Conservation (phyloP, 2,329 filamentous ascomycete species). For the Fusarium pilosicola region DNA sequence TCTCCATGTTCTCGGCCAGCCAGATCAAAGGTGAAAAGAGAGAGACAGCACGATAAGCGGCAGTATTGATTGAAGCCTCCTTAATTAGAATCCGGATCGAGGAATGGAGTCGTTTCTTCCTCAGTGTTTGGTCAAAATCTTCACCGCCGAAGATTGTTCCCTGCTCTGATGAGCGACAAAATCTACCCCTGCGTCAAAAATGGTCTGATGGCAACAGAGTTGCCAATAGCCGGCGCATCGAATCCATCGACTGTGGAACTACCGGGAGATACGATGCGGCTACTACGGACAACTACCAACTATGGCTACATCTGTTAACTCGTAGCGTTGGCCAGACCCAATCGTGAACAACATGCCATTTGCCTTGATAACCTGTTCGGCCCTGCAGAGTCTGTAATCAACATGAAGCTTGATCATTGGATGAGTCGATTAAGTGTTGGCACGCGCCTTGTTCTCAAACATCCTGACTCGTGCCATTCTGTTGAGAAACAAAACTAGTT, state of each 20-base stretch:
- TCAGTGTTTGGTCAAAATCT: conserved; percentile 7
- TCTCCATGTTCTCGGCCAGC: conserved; percentile 8
- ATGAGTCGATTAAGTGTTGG: conserved; percentile 12
- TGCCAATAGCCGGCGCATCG: conserved; percentile 27
- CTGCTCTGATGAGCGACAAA: conserved; percentile 16
- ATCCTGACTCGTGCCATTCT: conserved; percentile 26
- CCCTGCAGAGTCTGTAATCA: conserved; percentile 17
- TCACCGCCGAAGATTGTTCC: conserved; percentile 31
- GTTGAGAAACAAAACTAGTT: conserved; percentile 27
- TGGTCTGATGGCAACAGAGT: conserved; percentile 36
- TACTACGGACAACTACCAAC: background rate
- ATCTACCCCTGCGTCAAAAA: conserved; percentile 37
- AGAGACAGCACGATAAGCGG: conserved; percentile 1
- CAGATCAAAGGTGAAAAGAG: background rate
- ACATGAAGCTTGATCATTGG: conserved; percentile 18
- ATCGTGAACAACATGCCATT: background rate
- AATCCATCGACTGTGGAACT: conserved; percentile 22
- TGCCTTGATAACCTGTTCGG: background rate
- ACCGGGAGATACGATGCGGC: conserved; percentile 21
- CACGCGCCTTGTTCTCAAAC: conserved; percentile 12
- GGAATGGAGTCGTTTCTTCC: background rate
- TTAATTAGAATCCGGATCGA: conserved; percentile 17
- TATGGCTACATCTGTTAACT: background rate
- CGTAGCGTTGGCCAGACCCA: background rate
- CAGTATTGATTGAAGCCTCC: conserved; percentile 1